These are phyloP conservation scores for Taphrina wiesneri DNA, from an alignment of 1,139 yeast species.

Conservation along the genomic window DNA sequence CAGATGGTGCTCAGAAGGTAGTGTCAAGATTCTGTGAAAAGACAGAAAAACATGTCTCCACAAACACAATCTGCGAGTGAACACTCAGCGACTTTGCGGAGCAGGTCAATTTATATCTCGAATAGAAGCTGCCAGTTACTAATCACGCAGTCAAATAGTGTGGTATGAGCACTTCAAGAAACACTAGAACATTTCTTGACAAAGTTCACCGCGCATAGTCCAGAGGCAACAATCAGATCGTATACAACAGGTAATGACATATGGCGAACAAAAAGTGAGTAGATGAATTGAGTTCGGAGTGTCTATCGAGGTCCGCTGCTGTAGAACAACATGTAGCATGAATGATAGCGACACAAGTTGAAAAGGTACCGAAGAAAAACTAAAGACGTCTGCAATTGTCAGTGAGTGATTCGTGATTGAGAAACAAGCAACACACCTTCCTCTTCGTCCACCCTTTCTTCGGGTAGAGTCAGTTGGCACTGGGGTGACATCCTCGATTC, in stretches of 20 bases:
- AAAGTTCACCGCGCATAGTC: not conserved
- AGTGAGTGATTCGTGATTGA: not conserved
- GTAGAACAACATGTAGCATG: not conserved
- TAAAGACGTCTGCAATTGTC: slow-evolving; percentile 3
- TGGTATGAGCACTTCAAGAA: too few species aligned
- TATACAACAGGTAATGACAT: not conserved
- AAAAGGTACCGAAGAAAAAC: not conserved
- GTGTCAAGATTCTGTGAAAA: too few species aligned
- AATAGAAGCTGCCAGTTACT: too few species aligned
- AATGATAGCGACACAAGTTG: not conserved
- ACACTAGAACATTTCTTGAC: not conserved
- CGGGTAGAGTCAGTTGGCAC: slow-evolving; percentile 99
- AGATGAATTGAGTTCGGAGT: not conserved
- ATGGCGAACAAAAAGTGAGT: not conserved
- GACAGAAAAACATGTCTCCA: too few species aligned
- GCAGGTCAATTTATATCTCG: too few species aligned
- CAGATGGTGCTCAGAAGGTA: too few species aligned
- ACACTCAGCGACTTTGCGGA: too few species aligned
- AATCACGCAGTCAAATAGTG: too few species aligned
- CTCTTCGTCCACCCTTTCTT: slow-evolving; percentile 99
- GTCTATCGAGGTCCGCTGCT: not conserved
- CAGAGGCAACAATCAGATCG: not conserved
- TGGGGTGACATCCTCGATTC: slow-evolving; percentile 99
- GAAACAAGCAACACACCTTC: slow-evolving; percentile 48
- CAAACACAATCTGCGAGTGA: too few species aligned